phyloP scores from a whole-genome alignment of 176 grass and related monocot species.

The Phragmites australis region DNA sequence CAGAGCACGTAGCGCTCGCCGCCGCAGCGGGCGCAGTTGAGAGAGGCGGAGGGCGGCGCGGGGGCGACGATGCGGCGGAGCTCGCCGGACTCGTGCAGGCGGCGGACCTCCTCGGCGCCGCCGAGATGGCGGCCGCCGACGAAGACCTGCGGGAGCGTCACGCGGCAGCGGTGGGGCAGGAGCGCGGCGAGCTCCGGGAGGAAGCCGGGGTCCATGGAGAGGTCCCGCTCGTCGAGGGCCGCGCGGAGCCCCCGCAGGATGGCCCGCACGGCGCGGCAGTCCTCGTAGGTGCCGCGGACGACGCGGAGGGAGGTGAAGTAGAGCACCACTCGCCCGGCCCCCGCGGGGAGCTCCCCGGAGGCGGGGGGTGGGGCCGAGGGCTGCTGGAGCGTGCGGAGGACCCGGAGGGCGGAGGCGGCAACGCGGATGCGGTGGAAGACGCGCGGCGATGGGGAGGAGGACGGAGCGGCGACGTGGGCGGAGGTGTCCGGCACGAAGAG shows the following conservation, averaged over 20 bases:
- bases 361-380: background rate
- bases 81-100: constrained; percentile 71
- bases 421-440: constrained; percentile 69
- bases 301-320: constrained; percentile 83
- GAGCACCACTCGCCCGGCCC: constrained; percentile 45
- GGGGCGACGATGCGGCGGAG: constrained; percentile 48
- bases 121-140: constrained; percentile 65
- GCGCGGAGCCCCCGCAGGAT: constrained; percentile 64
- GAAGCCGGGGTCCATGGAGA: constrained; percentile 59
- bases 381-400: constrained; percentile 57
- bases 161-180: constrained; percentile 25
- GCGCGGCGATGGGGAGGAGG: constrained; percentile 43
- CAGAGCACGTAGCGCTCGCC: constrained; percentile 68
- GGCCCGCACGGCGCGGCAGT: constrained; percentile 65
- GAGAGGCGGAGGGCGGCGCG: background rate
- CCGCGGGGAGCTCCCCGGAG: background rate
- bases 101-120: constrained; percentile 72
- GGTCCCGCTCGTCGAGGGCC: constrained; percentile 70
- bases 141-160: constrained; percentile 74
- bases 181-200: constrained; percentile 55
- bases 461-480: background rate
- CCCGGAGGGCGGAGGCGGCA: constrained; percentile 57
- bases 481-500: constrained; percentile 36
- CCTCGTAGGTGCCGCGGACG: constrained; percentile 68
- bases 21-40: constrained; percentile 51